Percentiles rank a stretch among this genome's conserved stretches.
These are phyloP conservation scores for Pseudogymnoascus sp. DNA, from an alignment of 2,329 filamentous ascomycete genomes.

Conservation along the genomic window DNA sequence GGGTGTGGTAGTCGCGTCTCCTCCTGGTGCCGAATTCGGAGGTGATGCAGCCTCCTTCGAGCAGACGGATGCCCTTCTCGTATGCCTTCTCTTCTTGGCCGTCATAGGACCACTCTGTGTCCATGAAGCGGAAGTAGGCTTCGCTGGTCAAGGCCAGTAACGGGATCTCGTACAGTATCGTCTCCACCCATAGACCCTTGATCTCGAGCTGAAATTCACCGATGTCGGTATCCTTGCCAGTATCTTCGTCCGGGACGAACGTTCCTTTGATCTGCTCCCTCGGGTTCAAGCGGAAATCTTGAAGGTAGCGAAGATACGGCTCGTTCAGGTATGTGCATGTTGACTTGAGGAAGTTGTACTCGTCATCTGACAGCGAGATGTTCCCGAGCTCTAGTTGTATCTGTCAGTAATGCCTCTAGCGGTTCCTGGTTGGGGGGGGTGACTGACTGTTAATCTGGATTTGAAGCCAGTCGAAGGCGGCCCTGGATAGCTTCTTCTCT, in stretches of 20 bases:
- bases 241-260: constrained; percentile 46
- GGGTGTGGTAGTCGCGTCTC: constrained; percentile 88
- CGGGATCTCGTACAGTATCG: constrained; percentile 96
- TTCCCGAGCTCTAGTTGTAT: constrained; percentile 65
- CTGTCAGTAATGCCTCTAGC: constrained; percentile 22
- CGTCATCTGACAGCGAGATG: constrained; percentile 70
- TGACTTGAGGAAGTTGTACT: constrained; percentile 69
- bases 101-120: constrained; percentile 84
- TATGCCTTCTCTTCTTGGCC: constrained; percentile 82
- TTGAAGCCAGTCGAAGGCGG: constrained; percentile 78
- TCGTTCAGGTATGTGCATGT: constrained; percentile 75
- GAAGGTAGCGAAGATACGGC: constrained; percentile 74
- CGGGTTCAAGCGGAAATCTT: constrained; percentile 74
- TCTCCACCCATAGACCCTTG: constrained; percentile 83
- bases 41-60: constrained; percentile 78
- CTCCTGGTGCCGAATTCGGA: constrained; percentile 92
- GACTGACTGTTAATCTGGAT: constrained; percentile 70
- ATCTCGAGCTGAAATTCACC: constrained; percentile 74
- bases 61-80: constrained; percentile 68
- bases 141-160: constrained; percentile 87
- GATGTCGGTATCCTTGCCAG: constrained; percentile 55
- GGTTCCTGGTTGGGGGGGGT: constrained; percentile 5
- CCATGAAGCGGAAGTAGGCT: constrained; percentile 95
- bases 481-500: constrained; percentile 80
- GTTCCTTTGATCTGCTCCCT: constrained; percentile 68